Base-by-base conservation (phyloP, 2,329 filamentous ascomycete species). In the Catunica adiposa region DNA sequence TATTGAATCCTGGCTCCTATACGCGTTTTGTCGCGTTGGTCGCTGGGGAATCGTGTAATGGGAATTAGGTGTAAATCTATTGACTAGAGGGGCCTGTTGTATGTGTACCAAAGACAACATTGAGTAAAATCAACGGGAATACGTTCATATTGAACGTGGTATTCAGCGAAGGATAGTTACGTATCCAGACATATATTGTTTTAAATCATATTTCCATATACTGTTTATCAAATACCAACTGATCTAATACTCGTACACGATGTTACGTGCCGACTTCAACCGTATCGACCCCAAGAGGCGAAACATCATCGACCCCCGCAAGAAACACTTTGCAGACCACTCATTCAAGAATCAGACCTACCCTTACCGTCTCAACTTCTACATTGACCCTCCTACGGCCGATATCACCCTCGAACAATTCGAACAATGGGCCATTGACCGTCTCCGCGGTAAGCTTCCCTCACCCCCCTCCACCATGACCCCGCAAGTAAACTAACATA, bases 361-460 rank as follows among this genome's bases (percentile, higher is more conserved):
- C 66, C 80, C 83, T 14, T 77, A 90, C 68, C 84, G 89, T 56
- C 78, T 98, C 64, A 98, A 94, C 73, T 90, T 96, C 69, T 98
- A 98, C 71, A 73, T 80, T 46, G 76, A 83, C 25, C 86, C 92
- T 48, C 92, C 92, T 0, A 96, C 89, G 0, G 85, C 86, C 51
- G 92, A 98, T 65, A 92, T 98, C 62, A 94, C 88, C 0, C 80
- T 98, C 44, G 92, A 98, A 66, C 83, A 98, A 66, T 98, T 98
- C 64, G 92, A 98, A 67, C 89, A 95, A 77, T 98, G 92, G 92
- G 92, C 89, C 9, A 97, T 98, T 64, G 86, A 94, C 64, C 77
- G 92, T 57, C 69, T 98, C 61, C 83, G 88, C 70, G 79, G 88
- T 88, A 72, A 56, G 71, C 54, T 7, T 34, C 34, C 37, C 47